Percentiles rank a stretch among this genome's conserved stretches.
These are phyloP conservation scores for Citrus medica DNA, from an alignment of 345 rosid genomes.

Conservation along the genomic window DNA sequence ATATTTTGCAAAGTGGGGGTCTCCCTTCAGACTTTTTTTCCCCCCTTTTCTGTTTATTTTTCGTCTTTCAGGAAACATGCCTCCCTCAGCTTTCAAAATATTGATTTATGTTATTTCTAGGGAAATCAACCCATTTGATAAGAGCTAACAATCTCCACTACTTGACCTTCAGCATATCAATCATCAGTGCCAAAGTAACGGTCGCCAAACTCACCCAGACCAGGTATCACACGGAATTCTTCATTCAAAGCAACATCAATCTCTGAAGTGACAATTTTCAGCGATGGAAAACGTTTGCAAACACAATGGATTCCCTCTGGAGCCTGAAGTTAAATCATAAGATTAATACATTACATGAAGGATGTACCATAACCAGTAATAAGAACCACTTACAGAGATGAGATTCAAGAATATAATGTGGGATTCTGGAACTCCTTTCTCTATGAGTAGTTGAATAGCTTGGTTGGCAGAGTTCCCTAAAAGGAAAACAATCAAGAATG, in stretches of 20 bases:
- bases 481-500: slow-evolving; percentile 9
- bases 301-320: slow-evolving; percentile 98
- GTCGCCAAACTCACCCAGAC: slow-evolving; percentile 98
- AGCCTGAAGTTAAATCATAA: slow-evolving; percentile 44
- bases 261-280: slow-evolving; percentile 96
- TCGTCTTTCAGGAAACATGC: background rate
- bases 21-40: background rate
- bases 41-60: no score
- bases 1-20: background rate
- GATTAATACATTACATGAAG: background rate
- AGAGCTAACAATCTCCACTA: slow-evolving; percentile 1
- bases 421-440: slow-evolving; percentile 95
- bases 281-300: slow-evolving; percentile 68
- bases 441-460: slow-evolving; percentile 82
- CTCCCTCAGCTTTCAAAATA: background rate
- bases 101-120: background rate
- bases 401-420: slow-evolving; percentile 93
- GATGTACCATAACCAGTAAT: background rate
- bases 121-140: slow-evolving; percentile 1
- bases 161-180: slow-evolving; percentile 21
- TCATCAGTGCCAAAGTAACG: slow-evolving; percentile 99
- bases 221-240: slow-evolving; percentile 93
- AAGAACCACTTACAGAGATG: slow-evolving; percentile 61
- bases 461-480: slow-evolving; percentile 95
- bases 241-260: slow-evolving; percentile 80